These are phyloP conservation scores for Syzygium syzygioides DNA, from an alignment of 441 rosid species.

Conservation along the genomic window DNA sequence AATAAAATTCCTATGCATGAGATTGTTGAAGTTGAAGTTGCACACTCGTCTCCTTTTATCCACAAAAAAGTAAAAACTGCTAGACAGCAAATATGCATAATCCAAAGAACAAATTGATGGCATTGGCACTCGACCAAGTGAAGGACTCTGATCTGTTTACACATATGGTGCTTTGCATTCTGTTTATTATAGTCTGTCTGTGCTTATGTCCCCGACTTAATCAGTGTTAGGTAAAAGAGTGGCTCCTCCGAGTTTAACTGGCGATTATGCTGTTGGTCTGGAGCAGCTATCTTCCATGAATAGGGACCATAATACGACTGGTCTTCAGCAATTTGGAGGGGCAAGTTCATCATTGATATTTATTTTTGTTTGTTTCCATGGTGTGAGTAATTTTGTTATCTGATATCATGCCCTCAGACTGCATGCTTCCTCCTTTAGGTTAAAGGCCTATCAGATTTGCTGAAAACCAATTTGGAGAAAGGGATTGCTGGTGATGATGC, in stretches of 20 bases:
- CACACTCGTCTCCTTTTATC: not conserved
- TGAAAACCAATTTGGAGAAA: constrained; percentile 62
- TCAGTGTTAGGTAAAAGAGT: constrained; percentile 33
- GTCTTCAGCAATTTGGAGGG: constrained; percentile 68
- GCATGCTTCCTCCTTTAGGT: constrained; percentile 35
- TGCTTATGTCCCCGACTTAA: not conserved
- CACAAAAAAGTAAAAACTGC: not conserved
- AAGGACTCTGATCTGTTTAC: not conserved
- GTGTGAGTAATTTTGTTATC: not conserved
- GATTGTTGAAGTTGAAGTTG: not conserved
- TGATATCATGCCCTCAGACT: not conserved
- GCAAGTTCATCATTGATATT: constrained; percentile 32
- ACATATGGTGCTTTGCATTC: not conserved
- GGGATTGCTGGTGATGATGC: constrained; percentile 69
- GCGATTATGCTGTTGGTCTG: constrained; percentile 60
- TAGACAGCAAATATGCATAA: not conserved
- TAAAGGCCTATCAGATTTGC: constrained; percentile 61
- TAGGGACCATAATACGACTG: constrained; percentile 63
- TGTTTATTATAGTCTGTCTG: not conserved
- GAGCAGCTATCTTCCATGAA: constrained; percentile 83
- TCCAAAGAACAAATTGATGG: not conserved
- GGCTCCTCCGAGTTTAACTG: constrained; percentile 32
- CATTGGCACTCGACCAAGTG: not conserved
- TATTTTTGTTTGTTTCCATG: constrained; percentile 1
- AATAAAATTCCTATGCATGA: not conserved